Conservation (phyloP, 2,329 filamentous ascomycete genomes). For the Lasiodiplodia sp. region DNA sequence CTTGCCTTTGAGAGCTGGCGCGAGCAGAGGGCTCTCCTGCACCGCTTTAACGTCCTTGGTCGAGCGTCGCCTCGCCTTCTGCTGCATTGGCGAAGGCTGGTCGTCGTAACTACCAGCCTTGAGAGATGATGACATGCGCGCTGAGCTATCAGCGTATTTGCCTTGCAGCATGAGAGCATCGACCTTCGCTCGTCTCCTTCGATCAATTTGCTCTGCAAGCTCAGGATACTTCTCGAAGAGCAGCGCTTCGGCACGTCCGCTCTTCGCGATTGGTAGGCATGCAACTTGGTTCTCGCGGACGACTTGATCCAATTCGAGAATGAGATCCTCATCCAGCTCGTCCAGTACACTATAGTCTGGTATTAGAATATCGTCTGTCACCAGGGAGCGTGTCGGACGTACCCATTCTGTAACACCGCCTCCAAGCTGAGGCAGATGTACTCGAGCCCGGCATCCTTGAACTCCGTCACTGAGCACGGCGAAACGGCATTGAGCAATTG, state of each 20-base stretch:
- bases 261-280: slow-evolving; percentile 77
- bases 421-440: slow-evolving; percentile 94
- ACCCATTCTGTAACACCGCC: slow-evolving; percentile 87
- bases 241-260: slow-evolving; percentile 71
- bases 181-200: slow-evolving; percentile 72
- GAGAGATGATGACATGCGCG: slow-evolving; percentile 65
- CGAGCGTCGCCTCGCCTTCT: slow-evolving; percentile 32
- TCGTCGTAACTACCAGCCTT: slow-evolving; percentile 73
- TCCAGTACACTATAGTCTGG: slow-evolving; percentile 68
- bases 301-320: slow-evolving; percentile 78
- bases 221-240: slow-evolving; percentile 71
- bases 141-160: slow-evolving; percentile 71
- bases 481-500: slow-evolving; percentile 85
- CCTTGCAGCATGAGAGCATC: slow-evolving; percentile 77
- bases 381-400: slow-evolving; percentile 33
- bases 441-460: slow-evolving; percentile 87
- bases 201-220: slow-evolving; percentile 69
- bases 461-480: slow-evolving; percentile 80
- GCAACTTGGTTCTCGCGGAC: slow-evolving; percentile 84
- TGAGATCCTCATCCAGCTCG: slow-evolving; percentile 82
- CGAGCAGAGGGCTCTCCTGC: slow-evolving; percentile 66
- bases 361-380: slow-evolving; percentile 29
- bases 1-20: slow-evolving; percentile 72
- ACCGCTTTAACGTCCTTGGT: slow-evolving; percentile 56
- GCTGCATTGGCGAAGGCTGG: slow-evolving; percentile 34